Evolutionary conservation across 2,329 filamentous ascomycete genomes (phyloP).

Genomic region (Trichoderma brevicompactum): DNA sequence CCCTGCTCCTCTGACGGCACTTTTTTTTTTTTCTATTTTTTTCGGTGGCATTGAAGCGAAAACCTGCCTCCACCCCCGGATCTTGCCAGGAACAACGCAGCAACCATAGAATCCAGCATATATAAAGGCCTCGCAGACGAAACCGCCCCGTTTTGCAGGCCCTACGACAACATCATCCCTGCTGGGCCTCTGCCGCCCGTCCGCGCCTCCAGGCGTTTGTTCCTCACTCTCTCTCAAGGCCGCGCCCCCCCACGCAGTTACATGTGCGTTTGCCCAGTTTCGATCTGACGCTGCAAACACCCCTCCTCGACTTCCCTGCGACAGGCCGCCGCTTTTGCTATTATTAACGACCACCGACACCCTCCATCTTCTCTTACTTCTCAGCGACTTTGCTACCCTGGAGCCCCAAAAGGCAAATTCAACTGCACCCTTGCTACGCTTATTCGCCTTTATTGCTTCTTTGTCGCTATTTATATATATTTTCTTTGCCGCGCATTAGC

Average conservation of each 20-base stretch:
- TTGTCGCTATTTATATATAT: not conserved
- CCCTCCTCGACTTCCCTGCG: slow-evolving; percentile 23
- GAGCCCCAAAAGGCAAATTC: not conserved
- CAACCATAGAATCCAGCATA: not conserved
- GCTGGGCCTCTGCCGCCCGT: slow-evolving; percentile 29
- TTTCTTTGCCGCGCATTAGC: slow-evolving; percentile 12
- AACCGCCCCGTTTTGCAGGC: slow-evolving; percentile 39
- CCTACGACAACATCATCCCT: slow-evolving; percentile 26
- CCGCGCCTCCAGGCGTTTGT: slow-evolving; percentile 24
- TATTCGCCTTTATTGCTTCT: not conserved
- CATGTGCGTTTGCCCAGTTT: slow-evolving; percentile 14
- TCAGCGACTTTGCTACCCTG: slow-evolving; percentile 1
- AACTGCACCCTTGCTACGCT: slow-evolving; percentile 2
- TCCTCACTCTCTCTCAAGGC: slow-evolving; percentile 1
- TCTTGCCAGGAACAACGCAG: not conserved
- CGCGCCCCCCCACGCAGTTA: slow-evolving; percentile 13
- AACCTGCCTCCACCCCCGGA: slow-evolving; percentile 3
- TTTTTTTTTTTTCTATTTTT: not conserved
- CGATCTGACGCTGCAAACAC: slow-evolving; percentile 28
- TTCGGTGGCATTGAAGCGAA: slow-evolving; percentile 1
- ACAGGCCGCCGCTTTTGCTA: not conserved
- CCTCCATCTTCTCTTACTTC: not conserved
- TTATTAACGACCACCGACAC: not conserved
- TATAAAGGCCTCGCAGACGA: not conserved
- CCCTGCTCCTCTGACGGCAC: not conserved